Evolutionary conservation across 495 filamentous ascomycete species (phyloP).

Genomic region (Hypoxylon cercidicola): DNA sequence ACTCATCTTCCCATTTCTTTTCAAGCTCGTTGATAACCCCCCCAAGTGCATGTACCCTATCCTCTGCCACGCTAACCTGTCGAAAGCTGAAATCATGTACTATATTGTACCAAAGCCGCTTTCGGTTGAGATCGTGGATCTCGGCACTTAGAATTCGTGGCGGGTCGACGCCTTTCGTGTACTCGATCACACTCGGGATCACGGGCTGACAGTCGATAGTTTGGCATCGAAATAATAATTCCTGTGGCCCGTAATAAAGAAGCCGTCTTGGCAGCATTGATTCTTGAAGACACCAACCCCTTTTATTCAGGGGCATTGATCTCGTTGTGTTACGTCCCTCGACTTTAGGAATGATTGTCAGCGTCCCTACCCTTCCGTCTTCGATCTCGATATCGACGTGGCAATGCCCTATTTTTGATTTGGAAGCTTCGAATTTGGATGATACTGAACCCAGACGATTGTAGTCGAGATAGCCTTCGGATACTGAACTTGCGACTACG

Average conservation of each 20-base stretch:
- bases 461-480: conserved; percentile 1
- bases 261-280: conserved; percentile 3
- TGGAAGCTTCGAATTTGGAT: background rate
- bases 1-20: conserved; percentile 7
- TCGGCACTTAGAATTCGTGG: conserved; percentile 5
- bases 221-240: conserved; percentile 13
- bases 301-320: background rate
- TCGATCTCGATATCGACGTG: background rate
- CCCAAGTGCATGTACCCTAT: conserved; percentile 4
- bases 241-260: conserved; percentile 10
- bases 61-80: background rate
- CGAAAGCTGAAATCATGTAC: conserved; percentile 3
- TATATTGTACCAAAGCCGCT: background rate
- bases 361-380: conserved; percentile 1
- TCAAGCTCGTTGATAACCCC: conserved; percentile 3
- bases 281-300: conserved; percentile 14
- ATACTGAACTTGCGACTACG: background rate
- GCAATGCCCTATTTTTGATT: background rate
- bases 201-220: conserved; percentile 13
- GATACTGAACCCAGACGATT: background rate
- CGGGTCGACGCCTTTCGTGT: conserved; percentile 1
- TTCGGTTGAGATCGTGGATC: background rate
- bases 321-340: background rate
- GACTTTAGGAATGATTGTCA: conserved; percentile 1
- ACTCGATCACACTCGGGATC: background rate